Evolutionary conservation across 441 rosid genomes (phyloP).

Genomic region (Syzygium syzygioides): DNA sequence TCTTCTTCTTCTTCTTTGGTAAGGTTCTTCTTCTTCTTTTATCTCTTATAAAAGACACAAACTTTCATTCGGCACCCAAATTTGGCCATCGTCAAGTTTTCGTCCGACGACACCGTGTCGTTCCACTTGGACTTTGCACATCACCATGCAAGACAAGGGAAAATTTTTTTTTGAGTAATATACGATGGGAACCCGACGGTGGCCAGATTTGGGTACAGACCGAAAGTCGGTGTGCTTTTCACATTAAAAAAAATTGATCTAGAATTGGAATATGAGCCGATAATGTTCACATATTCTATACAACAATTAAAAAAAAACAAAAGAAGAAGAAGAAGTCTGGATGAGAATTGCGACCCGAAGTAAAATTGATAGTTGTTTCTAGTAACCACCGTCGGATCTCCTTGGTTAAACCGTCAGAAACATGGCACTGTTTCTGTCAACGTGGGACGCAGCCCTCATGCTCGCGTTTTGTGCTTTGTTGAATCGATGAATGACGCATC

Average conservation of each 20-base stretch:
- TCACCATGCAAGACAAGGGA: background rate
- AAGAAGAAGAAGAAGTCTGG: background rate
- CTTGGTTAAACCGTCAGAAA: background rate
- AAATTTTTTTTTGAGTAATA: background rate
- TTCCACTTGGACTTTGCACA: background rate
- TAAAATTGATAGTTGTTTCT: background rate
- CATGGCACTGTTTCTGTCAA: background rate
- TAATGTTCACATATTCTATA: background rate
- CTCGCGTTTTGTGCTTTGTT: background rate
- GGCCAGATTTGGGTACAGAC: too few species aligned
- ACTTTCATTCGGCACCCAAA: background rate
- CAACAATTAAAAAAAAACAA: too few species aligned
- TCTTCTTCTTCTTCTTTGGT: background rate
- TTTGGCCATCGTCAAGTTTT: background rate
- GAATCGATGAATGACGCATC: background rate
- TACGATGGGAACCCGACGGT: background rate
- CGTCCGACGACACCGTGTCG: background rate
- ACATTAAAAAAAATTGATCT: background rate
- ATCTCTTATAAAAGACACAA: background rate
- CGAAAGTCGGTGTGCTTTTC: rapidly evolving
- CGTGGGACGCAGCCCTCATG: background rate
- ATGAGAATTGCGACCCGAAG: background rate
- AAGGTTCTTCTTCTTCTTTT: background rate
- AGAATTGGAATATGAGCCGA: background rate
- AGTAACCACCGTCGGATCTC: background rate